Base-by-base conservation (phyloP, 768 basidiomycete genomes). In the Boletus huronensis region DNA sequence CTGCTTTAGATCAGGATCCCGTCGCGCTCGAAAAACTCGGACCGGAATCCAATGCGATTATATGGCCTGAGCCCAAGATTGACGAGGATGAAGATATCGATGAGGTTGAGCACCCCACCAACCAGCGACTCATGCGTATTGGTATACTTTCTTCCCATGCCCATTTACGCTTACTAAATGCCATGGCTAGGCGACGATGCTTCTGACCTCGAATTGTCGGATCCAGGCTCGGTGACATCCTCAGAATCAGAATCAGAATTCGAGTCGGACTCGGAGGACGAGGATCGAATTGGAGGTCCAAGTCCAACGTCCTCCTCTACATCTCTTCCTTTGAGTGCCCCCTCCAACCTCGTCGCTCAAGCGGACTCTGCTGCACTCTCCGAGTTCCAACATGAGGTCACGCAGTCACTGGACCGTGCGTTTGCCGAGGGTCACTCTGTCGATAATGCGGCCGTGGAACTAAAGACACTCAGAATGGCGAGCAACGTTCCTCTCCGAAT, bases 381-480 rank as follows among this genome's bases (percentile, higher is more conserved):
- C 42, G 92, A 95, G 64, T 96, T 95, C 74, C 77, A 70, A 40
- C 75, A 73, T 29, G 93, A 94, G 65, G 90, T 89, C 49, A 74
- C 74, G n/a, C 86, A 87, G 57, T 93, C 93, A 19, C 81, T 99
- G 47, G 90, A 92, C 52, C 87, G 96, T 55, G 95, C 95, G 25
- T 95, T 96, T 70, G 79, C 85, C 9, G 96, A 99, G 72, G 87
- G 82, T 3, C 94, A 97, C 73, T 87, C 86, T 11, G 86, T 96
- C 43, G 93, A 96, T 61, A 93, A 97, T 69, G 93, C 94, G 1
- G 80, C 90, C 1, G 88, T 98, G 57, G 96, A 98, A 68, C 80
- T 98, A 55, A 93, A 96, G 75, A 97, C 96, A 41, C 81, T 99
- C 42, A 89, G 95, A 46, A 96, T 98, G 92, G 93, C 93, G 34